Evolutionary conservation across 305 asterid genomes (phyloP), one percentile per base, ranked within the genome.

Genomic region (Fraxinus sp.): DNA sequence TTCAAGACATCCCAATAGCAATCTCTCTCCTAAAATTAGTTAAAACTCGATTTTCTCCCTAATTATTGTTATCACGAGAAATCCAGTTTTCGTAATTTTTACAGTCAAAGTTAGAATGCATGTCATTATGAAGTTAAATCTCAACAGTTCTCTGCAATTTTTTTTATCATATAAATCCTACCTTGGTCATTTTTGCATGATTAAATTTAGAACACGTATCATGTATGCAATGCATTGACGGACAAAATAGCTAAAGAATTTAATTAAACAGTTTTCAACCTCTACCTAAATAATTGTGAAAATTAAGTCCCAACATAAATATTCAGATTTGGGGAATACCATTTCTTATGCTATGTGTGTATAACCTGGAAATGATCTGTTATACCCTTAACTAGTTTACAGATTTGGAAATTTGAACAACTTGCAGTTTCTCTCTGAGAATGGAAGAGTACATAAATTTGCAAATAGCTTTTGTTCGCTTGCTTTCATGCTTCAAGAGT

Each of bases 381-480:
- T 83, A 77, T 89, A 87, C 81, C 97, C 91, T 94, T 97, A 89
- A 93, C 98, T 74, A 77, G 84, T 28, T 70, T 81, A 57, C 86
- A 97, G 99, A 85, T 97, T 91, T 87, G 99, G 99, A 76, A 97
- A 97, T 92, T 88, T 92, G 89, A 91, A 88, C 91, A 97, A 97
- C 89, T 93, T 97, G 90, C 98, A 94, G 89, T 97, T 97, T 88
- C 90, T 97, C 36, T 97, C 93, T 57, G 99, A 97, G 91, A 97
- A 97, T 88, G 99, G 99, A 88, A 92, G 99, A 84, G 93, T 94
- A 71, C 98, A 94, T 66, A 97, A 97, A 78, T 93, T 97, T 87
- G 97, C 99, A 57, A 97, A 97, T 90, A 94, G 98, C 91, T 97
- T 97, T 86, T 94, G 98, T 88, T 94, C 98, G 24, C 93, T 94